Evolutionary conservation across 2,329 filamentous ascomycete genomes (phyloP), one percentile per base, ranked within the genome.

Genomic region (Microsporum audouinii): DNA sequence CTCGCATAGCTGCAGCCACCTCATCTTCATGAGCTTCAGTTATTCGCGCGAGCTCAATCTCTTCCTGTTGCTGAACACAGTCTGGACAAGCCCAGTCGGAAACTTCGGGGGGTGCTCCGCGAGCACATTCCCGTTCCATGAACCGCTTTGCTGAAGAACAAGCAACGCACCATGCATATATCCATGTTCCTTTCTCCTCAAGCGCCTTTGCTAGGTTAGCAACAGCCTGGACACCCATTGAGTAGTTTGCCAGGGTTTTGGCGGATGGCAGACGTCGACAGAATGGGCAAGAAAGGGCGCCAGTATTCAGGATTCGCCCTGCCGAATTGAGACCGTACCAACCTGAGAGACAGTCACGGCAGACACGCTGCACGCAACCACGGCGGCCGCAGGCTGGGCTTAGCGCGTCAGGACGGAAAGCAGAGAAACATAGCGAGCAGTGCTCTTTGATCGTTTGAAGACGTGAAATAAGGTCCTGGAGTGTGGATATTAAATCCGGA

Each of bases 211-310:
- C 65, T 29, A 80, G 62, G 39, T 76, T 71, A 1, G 70, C 72
- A 2, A 81, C 67, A 1, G 68, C 68, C 2, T 72, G 3, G 8
- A 49, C 43, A 17, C 73, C 72, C 58, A 78, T 72, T 0, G 71
- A 70, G 23, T 72, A 71, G 0, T 65, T 64, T 0, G 72, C 68
- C 1, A 79, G 64, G 1, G 71, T 74, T 59, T 70, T 70, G 3
- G 74, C 66, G 1, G 72, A 70, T 0, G 78, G 78, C 49, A 66
- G 70, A 0, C 79, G 74, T 29, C 79, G 72, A 62, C 79, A 82
- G 68, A 82, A 82, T 0, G 79, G 78, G 62, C 79, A 81, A 1
- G 67, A 71, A 3, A 82, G 73, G 0, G 80, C 78, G 0, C 78
- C 77, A 0, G 76, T 66, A 62, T 81, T 80, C 66, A 82, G 73